phyloP scores from a whole-genome alignment of 345 rosid genomes.

The Rhizophora apiculata region DNA sequence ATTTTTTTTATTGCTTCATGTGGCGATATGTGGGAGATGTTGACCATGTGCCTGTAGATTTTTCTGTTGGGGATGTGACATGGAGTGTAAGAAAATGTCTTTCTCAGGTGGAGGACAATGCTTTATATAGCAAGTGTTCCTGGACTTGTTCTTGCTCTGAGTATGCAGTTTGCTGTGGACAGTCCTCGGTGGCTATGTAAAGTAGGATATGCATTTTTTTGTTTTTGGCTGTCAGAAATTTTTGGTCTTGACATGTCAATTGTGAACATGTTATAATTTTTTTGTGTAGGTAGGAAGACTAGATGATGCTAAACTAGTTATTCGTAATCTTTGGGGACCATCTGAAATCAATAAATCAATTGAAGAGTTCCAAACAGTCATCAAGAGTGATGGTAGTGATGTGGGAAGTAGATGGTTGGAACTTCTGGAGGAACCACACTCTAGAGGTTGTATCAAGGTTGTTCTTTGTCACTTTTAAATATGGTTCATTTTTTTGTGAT shows the following conservation, averaged over 20 bases:
- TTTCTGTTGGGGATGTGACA: not conserved
- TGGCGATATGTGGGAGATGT: not conserved
- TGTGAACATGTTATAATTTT: constrained; percentile 11
- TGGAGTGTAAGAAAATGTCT: constrained; percentile 13
- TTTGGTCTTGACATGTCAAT: constrained; percentile 15
- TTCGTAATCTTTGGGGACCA: constrained; percentile 61
- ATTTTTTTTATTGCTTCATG: too few relatives aligned
- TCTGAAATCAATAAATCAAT: constrained; percentile 52
- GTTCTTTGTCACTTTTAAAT: constrained; percentile 19
- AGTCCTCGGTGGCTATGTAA: constrained; percentile 88
- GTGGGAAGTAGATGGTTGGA: constrained; percentile 58
- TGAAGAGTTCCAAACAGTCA: constrained; percentile 56
- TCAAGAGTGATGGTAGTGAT: constrained; percentile 51
- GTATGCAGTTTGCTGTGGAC: constrained; percentile 79
- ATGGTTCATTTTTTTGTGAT: not conserved
- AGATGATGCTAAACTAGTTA: constrained; percentile 54
- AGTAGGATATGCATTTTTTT: constrained; percentile 34
- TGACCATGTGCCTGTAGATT: not conserved
- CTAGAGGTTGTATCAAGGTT: constrained; percentile 71
- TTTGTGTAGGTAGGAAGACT: constrained; percentile 51
- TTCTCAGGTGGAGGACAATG: constrained; percentile 79
- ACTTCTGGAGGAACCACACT: constrained; percentile 69
- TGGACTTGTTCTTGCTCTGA: constrained; percentile 52
- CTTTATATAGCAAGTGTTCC: constrained; percentile 57
- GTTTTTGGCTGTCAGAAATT: constrained; percentile 1